These are phyloP conservation scores for Candida gorgasii DNA, from an alignment of 805 yeast genomes.

Conservation along the genomic window DNA sequence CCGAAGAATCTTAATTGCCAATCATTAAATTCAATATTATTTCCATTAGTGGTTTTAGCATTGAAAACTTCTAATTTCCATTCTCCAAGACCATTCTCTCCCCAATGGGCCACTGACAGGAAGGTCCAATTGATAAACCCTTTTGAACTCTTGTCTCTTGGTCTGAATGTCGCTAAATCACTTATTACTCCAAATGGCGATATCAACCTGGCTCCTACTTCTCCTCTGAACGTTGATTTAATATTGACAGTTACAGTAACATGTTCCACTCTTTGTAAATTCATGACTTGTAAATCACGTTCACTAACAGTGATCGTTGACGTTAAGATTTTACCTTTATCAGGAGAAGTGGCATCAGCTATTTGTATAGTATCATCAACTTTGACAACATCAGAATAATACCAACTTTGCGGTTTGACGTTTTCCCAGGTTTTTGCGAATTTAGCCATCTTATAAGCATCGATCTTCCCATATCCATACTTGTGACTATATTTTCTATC, in stretches of 20 bases:
- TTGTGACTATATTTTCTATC: conserved; percentile 74
- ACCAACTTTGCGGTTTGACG: conserved; percentile 93
- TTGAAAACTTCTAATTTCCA: conserved; percentile 72
- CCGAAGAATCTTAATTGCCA: conserved; percentile 89
- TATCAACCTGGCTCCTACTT: conserved; percentile 57
- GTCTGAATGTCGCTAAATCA: conserved; percentile 68
- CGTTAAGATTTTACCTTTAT: conserved; percentile 18
- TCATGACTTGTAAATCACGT: conserved; percentile 52
- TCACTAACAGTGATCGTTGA: conserved; percentile 44
- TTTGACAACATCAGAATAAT: conserved; percentile 45
- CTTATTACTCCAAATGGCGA: conserved; percentile 80
- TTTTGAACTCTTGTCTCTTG: conserved; percentile 49
- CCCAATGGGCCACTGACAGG: conserved; percentile 99
- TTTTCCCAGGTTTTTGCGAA: conserved; percentile 74
- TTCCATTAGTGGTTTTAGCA: conserved; percentile 36
- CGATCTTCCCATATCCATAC: conserved; percentile 91
- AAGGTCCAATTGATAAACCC: conserved; percentile 88
- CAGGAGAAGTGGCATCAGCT: conserved; percentile 12
- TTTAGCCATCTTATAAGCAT: conserved; percentile 73
- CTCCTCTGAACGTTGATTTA: conserved; percentile 66
- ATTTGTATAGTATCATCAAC: conserved; percentile 28
- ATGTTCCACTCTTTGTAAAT: conserved; percentile 79
- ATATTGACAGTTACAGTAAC: conserved; percentile 79
- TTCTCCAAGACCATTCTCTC: conserved; percentile 73
- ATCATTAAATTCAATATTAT: conserved; percentile 43